Percentiles rank a stretch among this genome's conserved stretches.
phyloP scores from a whole-genome alignment of 1,284 basidiomycete genomes.

The Naganishia liquefaciens region DNA sequence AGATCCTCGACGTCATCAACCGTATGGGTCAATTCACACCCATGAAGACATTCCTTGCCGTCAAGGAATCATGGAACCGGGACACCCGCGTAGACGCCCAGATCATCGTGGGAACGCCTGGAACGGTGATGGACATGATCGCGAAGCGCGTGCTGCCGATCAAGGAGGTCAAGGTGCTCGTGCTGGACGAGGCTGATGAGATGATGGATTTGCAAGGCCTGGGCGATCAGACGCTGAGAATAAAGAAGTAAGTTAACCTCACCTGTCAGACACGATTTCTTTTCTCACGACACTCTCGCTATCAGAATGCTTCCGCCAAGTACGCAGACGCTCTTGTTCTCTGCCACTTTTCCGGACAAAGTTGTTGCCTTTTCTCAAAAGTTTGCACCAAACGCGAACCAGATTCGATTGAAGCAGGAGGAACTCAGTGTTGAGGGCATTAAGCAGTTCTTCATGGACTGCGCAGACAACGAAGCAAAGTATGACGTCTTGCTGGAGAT shows the following conservation, averaged over 20 bases:
- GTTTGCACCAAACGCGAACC: slow-evolving; percentile 92
- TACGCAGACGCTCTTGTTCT: slow-evolving; percentile 92
- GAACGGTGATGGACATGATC: slow-evolving; percentile 88
- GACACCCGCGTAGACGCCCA: slow-evolving; percentile 72
- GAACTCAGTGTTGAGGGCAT: slow-evolving; percentile 94
- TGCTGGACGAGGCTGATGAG: slow-evolving; percentile 98
- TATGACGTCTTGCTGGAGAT: slow-evolving; percentile 92
- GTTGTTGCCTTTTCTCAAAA: slow-evolving; percentile 86
- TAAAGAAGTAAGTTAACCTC: slow-evolving; percentile 75
- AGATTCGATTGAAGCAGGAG: slow-evolving; percentile 92
- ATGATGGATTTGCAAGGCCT: slow-evolving; percentile 96
- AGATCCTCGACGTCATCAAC: slow-evolving; percentile 82
- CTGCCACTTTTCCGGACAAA: slow-evolving; percentile 94
- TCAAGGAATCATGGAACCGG: slow-evolving; percentile 69
- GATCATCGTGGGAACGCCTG: slow-evolving; percentile 93
- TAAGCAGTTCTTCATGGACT: slow-evolving; percentile 97
- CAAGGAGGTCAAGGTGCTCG: slow-evolving; percentile 83
- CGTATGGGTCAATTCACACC: slow-evolving; percentile 94
- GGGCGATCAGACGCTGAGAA: slow-evolving; percentile 91
- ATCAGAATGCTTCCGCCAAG: slow-evolving; percentile 50
- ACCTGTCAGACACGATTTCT: no score
- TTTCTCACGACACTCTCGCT: neutral
- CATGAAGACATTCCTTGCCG: slow-evolving; percentile 90
- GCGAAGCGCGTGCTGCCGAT: slow-evolving; percentile 61
- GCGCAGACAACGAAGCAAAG: slow-evolving; percentile 83